Percentiles rank a stretch among this genome's conserved stretches.
phyloP scores from a whole-genome alignment of 352 stramenopile genomes.

The Globisporangium radiosum region DNA sequence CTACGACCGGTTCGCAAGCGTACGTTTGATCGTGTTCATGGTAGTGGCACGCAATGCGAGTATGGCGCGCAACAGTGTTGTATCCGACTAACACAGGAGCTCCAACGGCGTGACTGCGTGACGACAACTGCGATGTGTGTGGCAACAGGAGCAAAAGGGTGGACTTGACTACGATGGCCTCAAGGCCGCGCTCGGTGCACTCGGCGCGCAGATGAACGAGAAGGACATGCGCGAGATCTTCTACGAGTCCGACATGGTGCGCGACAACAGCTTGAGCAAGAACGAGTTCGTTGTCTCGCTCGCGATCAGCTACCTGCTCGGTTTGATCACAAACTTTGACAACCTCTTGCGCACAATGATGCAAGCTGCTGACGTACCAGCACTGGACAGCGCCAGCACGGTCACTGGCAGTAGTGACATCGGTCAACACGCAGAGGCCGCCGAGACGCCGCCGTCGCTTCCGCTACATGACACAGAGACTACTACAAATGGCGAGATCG shows the following conservation, averaged over 20 bases:
- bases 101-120: background rate
- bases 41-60: too few relatives aligned
- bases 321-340: constrained; percentile 71
- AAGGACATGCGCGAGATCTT: constrained; percentile 73
- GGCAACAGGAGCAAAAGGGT: constrained; percentile 32
- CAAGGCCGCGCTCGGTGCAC: constrained; percentile 40
- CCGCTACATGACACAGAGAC: background rate
- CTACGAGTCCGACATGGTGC: constrained; percentile 87
- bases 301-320: constrained; percentile 77
- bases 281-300: constrained; percentile 86
- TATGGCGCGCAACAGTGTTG: too few relatives aligned
- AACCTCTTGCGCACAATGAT: constrained; percentile 25
- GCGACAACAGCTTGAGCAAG: constrained; percentile 76
- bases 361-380: constrained; percentile 22
- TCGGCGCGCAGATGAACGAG: constrained; percentile 66
- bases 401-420: background rate
- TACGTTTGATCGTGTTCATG: constrained; percentile 16
- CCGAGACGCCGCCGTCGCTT: background rate
- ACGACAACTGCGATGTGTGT: background rate
- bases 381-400: background rate
- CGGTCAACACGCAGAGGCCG: background rate
- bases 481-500: background rate
- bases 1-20: constrained; percentile 52
- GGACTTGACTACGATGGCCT: constrained; percentile 65
- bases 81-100: constrained; percentile 1